Evolutionary conservation across 208 protist genomes (phyloP), one percentile per base, ranked within the genome.

Genomic region (Leishmania major): DNA sequence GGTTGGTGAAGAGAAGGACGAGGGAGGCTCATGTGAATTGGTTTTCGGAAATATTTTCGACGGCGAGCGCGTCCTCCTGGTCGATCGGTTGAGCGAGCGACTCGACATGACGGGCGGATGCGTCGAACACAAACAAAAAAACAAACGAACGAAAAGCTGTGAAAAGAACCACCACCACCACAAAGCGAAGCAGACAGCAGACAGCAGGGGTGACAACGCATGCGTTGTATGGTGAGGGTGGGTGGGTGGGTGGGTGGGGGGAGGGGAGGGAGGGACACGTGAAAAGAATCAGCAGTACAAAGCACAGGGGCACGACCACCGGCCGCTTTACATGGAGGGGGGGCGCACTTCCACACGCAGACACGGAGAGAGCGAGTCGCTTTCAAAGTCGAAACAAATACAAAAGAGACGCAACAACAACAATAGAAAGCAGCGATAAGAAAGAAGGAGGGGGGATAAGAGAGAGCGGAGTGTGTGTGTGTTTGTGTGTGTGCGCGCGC

Each of bases 1-100:
- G 3, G 28, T 57, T n/a, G 76, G 57, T 43, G 76, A 79, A 43
- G 69, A 40, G 75, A 53, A 53, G 59, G 62, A 35, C 45, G 83
- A 78, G 45, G 22, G 79, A 71, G 25, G 31, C 3, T 22, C 79
- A 47, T 35, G n/a, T 31, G 76, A 1, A n/a, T 71, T 10, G 6
- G 31, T 40, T 3, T 22, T 55, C 4, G 15, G 66, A 4, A 72
- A 77, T 55, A 31, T 35, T 57, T 77, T 77, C 25, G 67, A 35
- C 57, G 78, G 47, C 19, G 45, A 31, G 35, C 51, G 49, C 60
- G 83, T 37, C 40, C 35, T 35, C 51, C 3, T 25, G 7, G 66
- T 15, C 4, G n/a, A 5, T 3, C 45, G n/a, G 2, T 8, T 22
- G 11, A 60, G 15, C 64, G 43, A 0, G 2, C 7, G 19, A 8